Evolutionary conservation across 2,329 filamentous ascomycete species (phyloP), one percentile per base, ranked within the genome.

Genomic region (Pyrenophora tritici-repentis): DNA sequence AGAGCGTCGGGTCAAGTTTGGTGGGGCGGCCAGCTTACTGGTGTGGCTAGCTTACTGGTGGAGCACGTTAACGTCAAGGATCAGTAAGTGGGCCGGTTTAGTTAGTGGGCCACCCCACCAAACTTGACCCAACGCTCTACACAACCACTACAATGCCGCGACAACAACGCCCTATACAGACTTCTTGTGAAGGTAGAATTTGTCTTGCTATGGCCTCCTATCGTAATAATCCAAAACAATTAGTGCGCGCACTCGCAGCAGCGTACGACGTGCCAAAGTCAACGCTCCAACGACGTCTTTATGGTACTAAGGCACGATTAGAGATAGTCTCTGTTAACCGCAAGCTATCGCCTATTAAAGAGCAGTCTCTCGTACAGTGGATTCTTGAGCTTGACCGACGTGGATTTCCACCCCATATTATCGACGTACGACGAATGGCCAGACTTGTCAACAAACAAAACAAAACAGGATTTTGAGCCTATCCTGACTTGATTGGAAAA

Each of bases 321-420:
- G 17, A 38, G 36, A 22, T 13, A 38, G 18, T 13, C 18, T 38
- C 36, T 38, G 13, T 24, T 20, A 51, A 52, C 9, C 39, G 13
- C 10, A 58, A 58, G 48, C 55, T 55, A 44, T 24, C 3, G 8
- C 16, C 48, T 31, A 2, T n/a, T 32, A 18, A 58, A 42, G 48
- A 58, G 52, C 34, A 55, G 45, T 42, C 43, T 17, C 42, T 56
- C 22, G 22, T 59, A 7, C 20, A 53, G 26, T 58, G 18, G 45
- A 58, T 58, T 10, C 47, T 58, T 40, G 36, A 46, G 12, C 20
- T 44, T 26, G 6, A 29, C 3, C 13, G 6, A 36, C 7, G 13
- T 1, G 22, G 42, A 1, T 36, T 44, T 44, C 35, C 36, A 20
- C 40, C 36, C 31, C 9, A 42, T 13, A 41, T 53, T 33, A 48